phyloP scores from a whole-genome alignment of 352 stramenopile genomes.

The Pilasporangium apinafurcum region DNA sequence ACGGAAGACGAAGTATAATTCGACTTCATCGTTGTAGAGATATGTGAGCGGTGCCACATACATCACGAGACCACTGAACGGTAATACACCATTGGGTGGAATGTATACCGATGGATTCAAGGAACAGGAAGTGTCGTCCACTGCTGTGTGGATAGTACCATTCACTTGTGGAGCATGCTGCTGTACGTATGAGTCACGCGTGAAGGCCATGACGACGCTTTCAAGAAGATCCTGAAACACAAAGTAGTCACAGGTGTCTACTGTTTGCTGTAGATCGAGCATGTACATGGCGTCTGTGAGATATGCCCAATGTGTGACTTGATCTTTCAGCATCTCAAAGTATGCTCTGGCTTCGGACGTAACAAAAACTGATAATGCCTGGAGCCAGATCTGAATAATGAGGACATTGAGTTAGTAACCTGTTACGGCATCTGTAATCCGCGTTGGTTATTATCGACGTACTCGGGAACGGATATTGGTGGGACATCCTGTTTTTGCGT shows the following conservation, averaged over 20 bases:
- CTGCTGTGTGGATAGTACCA: no score
- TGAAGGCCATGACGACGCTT: conserved; percentile 69
- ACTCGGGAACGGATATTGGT: conserved; percentile 45
- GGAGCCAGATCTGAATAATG: conserved; percentile 43
- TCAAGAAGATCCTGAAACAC: conserved; percentile 76
- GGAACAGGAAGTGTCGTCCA: conserved; percentile 1
- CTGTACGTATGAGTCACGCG: conserved; percentile 42
- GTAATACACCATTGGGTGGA: conserved; percentile 62
- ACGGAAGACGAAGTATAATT: conserved; percentile 73
- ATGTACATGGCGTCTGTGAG: conserved; percentile 78
- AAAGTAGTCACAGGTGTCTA: conserved; percentile 77
- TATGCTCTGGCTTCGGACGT: conserved; percentile 24
- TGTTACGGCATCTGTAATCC: neutral
- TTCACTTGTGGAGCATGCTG: conserved; percentile 42
- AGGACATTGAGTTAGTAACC: neutral
- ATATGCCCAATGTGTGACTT: conserved; percentile 30
- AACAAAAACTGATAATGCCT: conserved; percentile 32
- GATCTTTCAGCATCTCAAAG: conserved; percentile 39
- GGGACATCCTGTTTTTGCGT: conserved; percentile 69
- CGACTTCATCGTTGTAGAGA: conserved; percentile 50
- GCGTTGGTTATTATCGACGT: no score
- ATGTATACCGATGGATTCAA: conserved; percentile 10
- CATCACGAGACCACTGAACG: conserved; percentile 67
- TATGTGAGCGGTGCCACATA: conserved; percentile 70
- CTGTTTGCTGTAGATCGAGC: conserved; percentile 70